Percentiles rank a stretch among this genome's conserved stretches.
Conservation (phyloP, 176 grass and related monocot species). For the Microstegium vimineum region DNA sequence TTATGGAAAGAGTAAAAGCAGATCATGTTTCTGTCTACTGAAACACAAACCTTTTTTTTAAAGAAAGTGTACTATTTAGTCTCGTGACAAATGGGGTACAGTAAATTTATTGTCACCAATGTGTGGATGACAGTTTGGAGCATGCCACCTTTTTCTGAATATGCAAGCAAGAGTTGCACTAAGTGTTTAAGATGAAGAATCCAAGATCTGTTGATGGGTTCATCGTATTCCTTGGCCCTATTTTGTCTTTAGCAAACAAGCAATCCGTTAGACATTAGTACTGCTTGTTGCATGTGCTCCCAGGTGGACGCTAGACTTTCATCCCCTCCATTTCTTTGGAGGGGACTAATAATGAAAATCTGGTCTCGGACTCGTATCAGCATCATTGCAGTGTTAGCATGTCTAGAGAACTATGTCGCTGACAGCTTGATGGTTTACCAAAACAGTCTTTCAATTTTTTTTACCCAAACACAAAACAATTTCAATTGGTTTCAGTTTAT, state of each 20-base stretch:
- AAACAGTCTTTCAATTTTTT: neutral
- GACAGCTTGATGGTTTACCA: neutral
- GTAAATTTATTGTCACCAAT: neutral
- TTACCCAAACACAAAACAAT: neutral
- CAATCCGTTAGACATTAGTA: slow-evolving; percentile 13
- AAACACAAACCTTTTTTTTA: neutral
- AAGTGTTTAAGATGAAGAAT: neutral
- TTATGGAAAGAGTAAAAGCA: neutral
- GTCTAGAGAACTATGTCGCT: neutral
- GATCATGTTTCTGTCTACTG: neutral
- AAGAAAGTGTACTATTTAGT: neutral
- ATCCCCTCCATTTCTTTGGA: neutral
- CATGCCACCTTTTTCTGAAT: neutral
- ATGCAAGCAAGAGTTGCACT: neutral
- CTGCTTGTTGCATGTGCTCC: slow-evolving; percentile 17
- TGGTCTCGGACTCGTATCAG: neutral
- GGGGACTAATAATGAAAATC: slow-evolving; percentile 20
- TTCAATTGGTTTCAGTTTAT: neutral
- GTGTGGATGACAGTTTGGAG: neutral
- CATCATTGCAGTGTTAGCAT: neutral
- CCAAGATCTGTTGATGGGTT: neutral
- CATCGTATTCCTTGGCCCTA: slow-evolving; percentile 30
- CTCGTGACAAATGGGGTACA: neutral
- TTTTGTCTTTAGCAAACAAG: slow-evolving; percentile 34
- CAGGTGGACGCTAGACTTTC: slow-evolving; percentile 21